phyloP scores from a whole-genome alignment of 768 basidiomycete species.

The Imleria badia region DNA sequence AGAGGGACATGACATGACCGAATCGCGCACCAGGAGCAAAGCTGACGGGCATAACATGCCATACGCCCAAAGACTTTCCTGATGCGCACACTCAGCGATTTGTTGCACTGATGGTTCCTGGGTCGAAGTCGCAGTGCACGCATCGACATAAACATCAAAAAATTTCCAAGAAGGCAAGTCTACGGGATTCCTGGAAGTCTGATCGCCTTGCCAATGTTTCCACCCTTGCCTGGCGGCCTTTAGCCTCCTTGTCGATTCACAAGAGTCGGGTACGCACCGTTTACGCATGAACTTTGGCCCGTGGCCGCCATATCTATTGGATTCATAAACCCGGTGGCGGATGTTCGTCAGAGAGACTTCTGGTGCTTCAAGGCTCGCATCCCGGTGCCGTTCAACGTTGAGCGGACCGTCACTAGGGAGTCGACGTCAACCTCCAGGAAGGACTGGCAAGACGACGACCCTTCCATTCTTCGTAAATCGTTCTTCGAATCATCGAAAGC shows the following conservation, averaged over 20 bases:
- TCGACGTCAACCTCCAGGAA: slow-evolving; percentile 4
- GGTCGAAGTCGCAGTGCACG: slow-evolving; percentile 8
- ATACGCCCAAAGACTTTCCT: not conserved
- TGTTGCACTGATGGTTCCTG: slow-evolving; percentile 23
- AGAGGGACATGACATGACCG: not conserved
- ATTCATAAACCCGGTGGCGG: slow-evolving; percentile 21
- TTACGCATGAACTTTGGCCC: not conserved
- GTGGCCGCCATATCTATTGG: not conserved
- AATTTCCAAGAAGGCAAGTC: slow-evolving; percentile 10
- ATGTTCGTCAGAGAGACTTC: slow-evolving; percentile 2
- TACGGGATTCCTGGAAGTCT: slow-evolving; percentile 12
- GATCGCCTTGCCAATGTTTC: slow-evolving; percentile 11
- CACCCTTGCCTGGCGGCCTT: not conserved
- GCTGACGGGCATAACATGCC: not conserved
- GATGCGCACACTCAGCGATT: slow-evolving; percentile 11
- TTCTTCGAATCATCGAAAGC: slow-evolving; percentile 15
- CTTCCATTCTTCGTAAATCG: slow-evolving; percentile 26
- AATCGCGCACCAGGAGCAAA: not conserved
- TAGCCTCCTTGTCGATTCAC: not conserved
- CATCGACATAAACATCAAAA: slow-evolving; percentile 22
- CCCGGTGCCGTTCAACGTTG: not conserved
- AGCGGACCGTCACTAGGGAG: slow-evolving; percentile 4
- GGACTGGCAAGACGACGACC: not conserved
- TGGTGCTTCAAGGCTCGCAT: slow-evolving; percentile 1
- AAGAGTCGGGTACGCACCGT: slow-evolving; percentile 3